These are phyloP conservation scores for Chytriomyces confervae DNA, from an alignment of 192 early-diverging fungal species.

Conservation along the genomic window DNA sequence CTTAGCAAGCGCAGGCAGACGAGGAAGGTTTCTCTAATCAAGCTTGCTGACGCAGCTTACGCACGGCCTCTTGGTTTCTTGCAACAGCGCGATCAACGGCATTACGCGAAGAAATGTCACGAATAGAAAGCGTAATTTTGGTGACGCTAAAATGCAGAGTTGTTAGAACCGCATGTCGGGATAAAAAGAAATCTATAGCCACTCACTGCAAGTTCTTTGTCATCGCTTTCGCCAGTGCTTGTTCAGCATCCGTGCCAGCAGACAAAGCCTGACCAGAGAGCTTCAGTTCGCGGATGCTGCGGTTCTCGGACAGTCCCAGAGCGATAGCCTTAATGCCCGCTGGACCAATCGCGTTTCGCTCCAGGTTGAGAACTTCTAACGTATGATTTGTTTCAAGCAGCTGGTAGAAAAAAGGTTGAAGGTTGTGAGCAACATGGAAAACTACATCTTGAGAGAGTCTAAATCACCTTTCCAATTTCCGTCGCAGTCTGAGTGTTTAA, in stretches of 20 bases:
- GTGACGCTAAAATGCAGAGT: slow-evolving; percentile 19
- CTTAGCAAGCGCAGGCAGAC: neutral
- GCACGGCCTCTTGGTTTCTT: slow-evolving; percentile 41
- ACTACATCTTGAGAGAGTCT: neutral
- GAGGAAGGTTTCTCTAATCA: neutral
- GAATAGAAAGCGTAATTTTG: slow-evolving; percentile 34
- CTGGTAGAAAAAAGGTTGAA: slow-evolving; percentile 5
- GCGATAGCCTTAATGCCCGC: slow-evolving; percentile 43
- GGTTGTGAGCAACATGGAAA: neutral
- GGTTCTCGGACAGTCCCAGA: slow-evolving; percentile 33
- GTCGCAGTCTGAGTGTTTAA: slow-evolving; percentile 41
- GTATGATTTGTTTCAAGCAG: slow-evolving; percentile 29
- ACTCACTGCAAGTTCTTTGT: slow-evolving; percentile 25
- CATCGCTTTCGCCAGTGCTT: slow-evolving; percentile 27
- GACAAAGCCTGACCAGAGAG: slow-evolving; percentile 35
- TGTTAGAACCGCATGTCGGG: neutral
- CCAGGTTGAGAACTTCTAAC: slow-evolving; percentile 36
- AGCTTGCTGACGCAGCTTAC: slow-evolving; percentile 25
- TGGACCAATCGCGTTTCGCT: slow-evolving; percentile 37
- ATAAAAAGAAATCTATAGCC: neutral
- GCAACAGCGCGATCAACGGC: slow-evolving; percentile 38
- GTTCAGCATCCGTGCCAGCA: slow-evolving; percentile 33
- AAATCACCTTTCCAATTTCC: slow-evolving; percentile 27
- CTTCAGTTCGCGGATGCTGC: slow-evolving; percentile 25
- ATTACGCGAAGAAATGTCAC: slow-evolving; percentile 41